phyloP scores from a whole-genome alignment of 2,329 filamentous ascomycete genomes.

The Cladosporium phlei region DNA sequence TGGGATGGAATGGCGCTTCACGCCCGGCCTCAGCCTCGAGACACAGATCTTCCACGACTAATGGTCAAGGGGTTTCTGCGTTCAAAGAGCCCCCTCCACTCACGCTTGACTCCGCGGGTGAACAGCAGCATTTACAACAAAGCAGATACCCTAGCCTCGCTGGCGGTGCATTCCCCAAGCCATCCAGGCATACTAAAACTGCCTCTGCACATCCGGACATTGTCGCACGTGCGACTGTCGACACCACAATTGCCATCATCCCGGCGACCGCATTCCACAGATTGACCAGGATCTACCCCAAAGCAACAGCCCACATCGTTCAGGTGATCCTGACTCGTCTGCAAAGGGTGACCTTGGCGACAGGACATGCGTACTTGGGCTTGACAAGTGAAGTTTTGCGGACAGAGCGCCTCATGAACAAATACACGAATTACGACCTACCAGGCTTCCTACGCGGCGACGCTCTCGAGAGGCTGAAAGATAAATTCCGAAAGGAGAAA shows the following conservation, averaged over 20 bases:
- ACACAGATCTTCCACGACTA: constrained; percentile 22
- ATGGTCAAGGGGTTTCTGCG: constrained; percentile 5
- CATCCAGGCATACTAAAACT: constrained; percentile 35
- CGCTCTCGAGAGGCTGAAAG: constrained; percentile 77
- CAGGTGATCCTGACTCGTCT: constrained; percentile 94
- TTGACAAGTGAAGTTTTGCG: constrained; percentile 86
- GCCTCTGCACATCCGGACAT: constrained; percentile 94
- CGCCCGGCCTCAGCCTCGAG: constrained; percentile 25
- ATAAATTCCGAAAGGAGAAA: constrained; percentile 76
- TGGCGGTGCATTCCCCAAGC: constrained; percentile 15
- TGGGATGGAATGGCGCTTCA: constrained; percentile 18
- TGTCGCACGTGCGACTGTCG: constrained; percentile 89
- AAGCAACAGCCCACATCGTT: constrained; percentile 93
- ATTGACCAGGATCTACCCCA: constrained; percentile 88
- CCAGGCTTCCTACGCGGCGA: constrained; percentile 85
- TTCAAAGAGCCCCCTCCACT: constrained; percentile 30
- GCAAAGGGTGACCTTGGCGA: constrained; percentile 89
- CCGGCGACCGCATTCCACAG: constrained; percentile 92
- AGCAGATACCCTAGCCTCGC: constrained; percentile 26
- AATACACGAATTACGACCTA: constrained; percentile 84
- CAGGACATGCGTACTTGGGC: constrained; percentile 90
- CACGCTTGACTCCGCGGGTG: constrained; percentile 25
- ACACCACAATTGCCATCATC: constrained; percentile 97
- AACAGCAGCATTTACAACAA: constrained; percentile 19
- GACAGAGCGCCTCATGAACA: constrained; percentile 90